A percentile compares a stretch with the other conserved stretches of the same genome.
Evolutionary conservation across 768 basidiomycete genomes (phyloP).

Genomic region (Boletus subparvulus): DNA sequence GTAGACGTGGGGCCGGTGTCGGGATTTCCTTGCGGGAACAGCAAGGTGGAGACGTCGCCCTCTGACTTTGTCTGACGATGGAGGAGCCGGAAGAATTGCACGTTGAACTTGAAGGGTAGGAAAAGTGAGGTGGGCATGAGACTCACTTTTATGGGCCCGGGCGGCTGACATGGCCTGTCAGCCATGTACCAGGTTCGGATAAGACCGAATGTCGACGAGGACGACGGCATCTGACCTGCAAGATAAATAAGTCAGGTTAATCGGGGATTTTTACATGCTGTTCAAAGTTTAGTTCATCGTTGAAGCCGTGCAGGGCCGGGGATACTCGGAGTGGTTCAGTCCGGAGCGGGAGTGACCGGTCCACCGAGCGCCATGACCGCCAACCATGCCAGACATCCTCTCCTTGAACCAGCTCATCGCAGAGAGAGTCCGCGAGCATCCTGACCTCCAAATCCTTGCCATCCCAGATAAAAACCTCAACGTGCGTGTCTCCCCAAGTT

Average conservation of each 20-base stretch:
- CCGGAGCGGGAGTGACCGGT: no score
- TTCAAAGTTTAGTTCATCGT: no score
- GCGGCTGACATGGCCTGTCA: constrained; percentile 23
- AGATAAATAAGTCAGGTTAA: not conserved
- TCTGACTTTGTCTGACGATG: constrained; percentile 51
- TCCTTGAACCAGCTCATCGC: constrained; percentile 31
- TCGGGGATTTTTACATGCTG: no score
- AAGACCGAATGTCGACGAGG: constrained; percentile 1
- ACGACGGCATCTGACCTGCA: not conserved
- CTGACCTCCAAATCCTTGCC: constrained; percentile 22
- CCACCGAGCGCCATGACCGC: not conserved
- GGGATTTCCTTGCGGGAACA: not conserved
- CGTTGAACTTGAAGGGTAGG: constrained; percentile 13
- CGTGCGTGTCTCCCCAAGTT: constrained; percentile 4
- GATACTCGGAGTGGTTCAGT: no score
- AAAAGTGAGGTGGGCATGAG: not conserved
- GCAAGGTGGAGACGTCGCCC: constrained; percentile 34
- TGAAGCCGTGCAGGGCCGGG: no score
- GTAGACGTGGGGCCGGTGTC: constrained; percentile 10
- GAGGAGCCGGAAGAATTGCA: constrained; percentile 50
- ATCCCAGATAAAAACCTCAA: constrained; percentile 27
- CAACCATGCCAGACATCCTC: constrained; percentile 21
- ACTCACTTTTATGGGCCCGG: constrained; percentile 15
- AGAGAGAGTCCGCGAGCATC: constrained; percentile 17
- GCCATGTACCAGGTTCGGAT: constrained; percentile 4